phyloP scores from a whole-genome alignment of 2,329 filamentous ascomycete species.

The Domatiomyces globalis region DNA sequence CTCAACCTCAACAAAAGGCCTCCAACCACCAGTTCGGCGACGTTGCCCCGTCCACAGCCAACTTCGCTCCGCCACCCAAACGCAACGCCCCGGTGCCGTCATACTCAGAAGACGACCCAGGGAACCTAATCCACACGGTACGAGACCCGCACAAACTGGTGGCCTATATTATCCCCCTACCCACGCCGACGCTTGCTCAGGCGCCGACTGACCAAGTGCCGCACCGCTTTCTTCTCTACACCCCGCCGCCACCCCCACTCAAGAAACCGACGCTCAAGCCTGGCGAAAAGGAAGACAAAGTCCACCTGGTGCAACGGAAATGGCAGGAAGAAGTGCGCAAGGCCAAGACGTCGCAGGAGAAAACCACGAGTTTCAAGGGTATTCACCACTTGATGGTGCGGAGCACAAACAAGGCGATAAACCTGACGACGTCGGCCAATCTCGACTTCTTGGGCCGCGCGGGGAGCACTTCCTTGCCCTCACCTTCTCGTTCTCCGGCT shows the following conservation, averaged over 20 bases:
- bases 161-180: constrained; percentile 33
- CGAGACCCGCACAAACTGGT: constrained; percentile 30
- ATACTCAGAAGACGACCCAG: constrained; percentile 13
- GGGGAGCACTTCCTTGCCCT: background rate
- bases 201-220: constrained; percentile 24
- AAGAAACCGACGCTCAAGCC: constrained; percentile 22
- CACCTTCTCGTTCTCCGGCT: background rate
- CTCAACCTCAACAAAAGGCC: background rate
- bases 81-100: background rate
- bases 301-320: constrained; percentile 32
- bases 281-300: constrained; percentile 29
- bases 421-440: constrained; percentile 28
- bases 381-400: constrained; percentile 29
- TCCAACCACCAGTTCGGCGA: background rate
- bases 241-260: constrained; percentile 31
- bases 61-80: background rate
- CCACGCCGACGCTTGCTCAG: constrained; percentile 26
- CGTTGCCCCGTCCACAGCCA: background rate
- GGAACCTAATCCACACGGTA: constrained; percentile 27
- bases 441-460: constrained; percentile 32
- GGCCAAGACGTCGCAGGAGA: constrained; percentile 29
- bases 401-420: constrained; percentile 29
- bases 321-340: constrained; percentile 34
- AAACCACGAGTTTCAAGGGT: constrained; percentile 29
- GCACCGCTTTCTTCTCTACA: constrained; percentile 32